Base-by-base conservation (phyloP, 1,284 basidiomycete species). In the Cystobasidium pallidum region DNA sequence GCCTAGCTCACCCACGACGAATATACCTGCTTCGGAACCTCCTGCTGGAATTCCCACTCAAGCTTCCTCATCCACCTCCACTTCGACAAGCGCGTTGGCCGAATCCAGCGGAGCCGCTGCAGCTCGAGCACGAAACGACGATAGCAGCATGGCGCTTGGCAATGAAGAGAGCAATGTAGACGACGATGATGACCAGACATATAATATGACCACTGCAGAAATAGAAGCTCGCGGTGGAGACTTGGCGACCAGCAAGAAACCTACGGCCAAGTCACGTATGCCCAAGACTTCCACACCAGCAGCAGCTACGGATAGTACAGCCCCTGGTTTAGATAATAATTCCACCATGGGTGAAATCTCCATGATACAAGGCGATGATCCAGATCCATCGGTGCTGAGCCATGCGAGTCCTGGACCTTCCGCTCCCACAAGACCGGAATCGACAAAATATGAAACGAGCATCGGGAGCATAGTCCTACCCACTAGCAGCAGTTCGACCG, bases 381-480 rank as follows among this genome's bases (percentile, higher is more conserved):
- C 41, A 58, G 41, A 45, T 58, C n/a, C 36, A 28, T 41, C 66
- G 15, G 34, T 55, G 11, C 19, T 10, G 57, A 39, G 39, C 30
- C 30, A 36, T 32, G 36, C 66, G 17, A 41, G 51, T 57, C 52
- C 66, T 17, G 41, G 41, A n/a, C 24, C 66, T 10, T 58, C 41
- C 17, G n/a, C 19, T 21, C 28, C 34, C 24, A 26, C 34, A 24
- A 39, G 41, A 41, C 24, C 54, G 3, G 51, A 52, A 17, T 26
- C 66, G 26, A 24, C 52, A 41, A 41, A 59, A 19, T 68, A 68
- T 52, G 66, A 68, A 13, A 55, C 54, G 11, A 68, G 66, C 30
- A 68, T 68, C 11, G 66, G 66, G 2, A 68, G 55, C 30, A 68
- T 68, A 45, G 54, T 59, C 19, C 7, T 68, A 15, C 66, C 66